Evolutionary conservation across 306 rosid genomes (phyloP).

Genomic region (cucumber (Cucumis sativus)): DNA sequence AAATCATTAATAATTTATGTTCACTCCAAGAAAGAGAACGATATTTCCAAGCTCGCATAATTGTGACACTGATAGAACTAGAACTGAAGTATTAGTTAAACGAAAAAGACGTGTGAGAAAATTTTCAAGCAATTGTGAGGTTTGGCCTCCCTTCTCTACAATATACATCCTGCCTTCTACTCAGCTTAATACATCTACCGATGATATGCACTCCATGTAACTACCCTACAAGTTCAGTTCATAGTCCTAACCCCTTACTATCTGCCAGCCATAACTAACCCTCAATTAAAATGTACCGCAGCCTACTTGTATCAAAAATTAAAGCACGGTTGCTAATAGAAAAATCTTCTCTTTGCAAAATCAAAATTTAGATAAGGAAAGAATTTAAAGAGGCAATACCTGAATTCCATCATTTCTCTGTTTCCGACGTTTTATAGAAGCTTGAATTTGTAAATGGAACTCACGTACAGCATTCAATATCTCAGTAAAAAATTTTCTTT

Average conservation of each 20-base stretch:
- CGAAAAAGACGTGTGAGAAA: neutral
- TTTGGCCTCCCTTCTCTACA: neutral
- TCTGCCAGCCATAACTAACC: neutral
- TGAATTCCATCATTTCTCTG: constrained; percentile 80
- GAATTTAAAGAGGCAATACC: constrained; percentile 27
- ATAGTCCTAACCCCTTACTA: neutral
- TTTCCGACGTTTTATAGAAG: constrained; percentile 83
- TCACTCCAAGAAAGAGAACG: neutral
- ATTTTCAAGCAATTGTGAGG: neutral
- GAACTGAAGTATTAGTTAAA: neutral
- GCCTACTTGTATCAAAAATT: neutral
- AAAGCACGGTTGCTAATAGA: neutral
- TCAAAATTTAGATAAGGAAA: constrained; percentile 3
- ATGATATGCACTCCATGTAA: neutral
- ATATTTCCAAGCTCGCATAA: neutral
- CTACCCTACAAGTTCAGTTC: neutral
- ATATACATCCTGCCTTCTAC: neutral
- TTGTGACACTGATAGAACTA: neutral
- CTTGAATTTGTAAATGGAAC: constrained; percentile 87
- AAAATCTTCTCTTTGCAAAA: neutral
- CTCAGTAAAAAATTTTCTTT: constrained; percentile 83
- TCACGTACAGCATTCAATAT: constrained; percentile 88
- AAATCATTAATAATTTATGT: neutral
- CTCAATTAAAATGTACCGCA: neutral
- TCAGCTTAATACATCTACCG: neutral